Percentiles rank a stretch among this genome's conserved stretches.
Evolutionary conservation across 1,284 basidiomycete species (phyloP).

Genomic region (Bjerkandera adusta): DNA sequence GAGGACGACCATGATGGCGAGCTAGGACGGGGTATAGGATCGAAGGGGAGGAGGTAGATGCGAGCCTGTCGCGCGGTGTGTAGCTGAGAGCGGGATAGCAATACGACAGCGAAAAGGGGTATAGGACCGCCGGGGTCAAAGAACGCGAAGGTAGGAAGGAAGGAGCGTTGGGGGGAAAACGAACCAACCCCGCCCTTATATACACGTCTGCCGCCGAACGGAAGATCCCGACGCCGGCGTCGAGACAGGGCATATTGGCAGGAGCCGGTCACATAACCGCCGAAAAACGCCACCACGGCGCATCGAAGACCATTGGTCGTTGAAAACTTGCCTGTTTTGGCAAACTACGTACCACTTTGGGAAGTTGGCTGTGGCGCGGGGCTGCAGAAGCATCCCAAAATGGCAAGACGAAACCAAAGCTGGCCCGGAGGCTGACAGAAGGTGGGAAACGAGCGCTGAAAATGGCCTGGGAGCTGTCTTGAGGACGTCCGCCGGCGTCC

Average conservation of each 20-base stretch:
- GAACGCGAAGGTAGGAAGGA: constrained; percentile 18
- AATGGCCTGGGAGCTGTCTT: no score
- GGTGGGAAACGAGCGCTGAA: no score
- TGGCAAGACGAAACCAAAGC: no score
- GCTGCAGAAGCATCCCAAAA: no score
- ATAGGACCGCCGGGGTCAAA: constrained; percentile 30
- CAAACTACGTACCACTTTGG: no score
- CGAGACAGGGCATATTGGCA: neutral
- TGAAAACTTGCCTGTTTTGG: no score
- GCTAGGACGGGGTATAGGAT: constrained; percentile 11
- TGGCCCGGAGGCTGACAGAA: no score
- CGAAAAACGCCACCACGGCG: no score
- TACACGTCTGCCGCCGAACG: constrained; percentile 9
- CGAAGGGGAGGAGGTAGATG: constrained; percentile 16
- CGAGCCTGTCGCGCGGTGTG: constrained; percentile 23
- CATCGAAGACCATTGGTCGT: no score
- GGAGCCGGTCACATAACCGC: neutral
- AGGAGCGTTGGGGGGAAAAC: constrained; percentile 19
- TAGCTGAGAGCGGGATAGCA: constrained; percentile 25
- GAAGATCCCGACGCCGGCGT: constrained; percentile 3
- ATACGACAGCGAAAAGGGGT: constrained; percentile 24
- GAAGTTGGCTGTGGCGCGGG: no score
- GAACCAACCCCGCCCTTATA: constrained; percentile 17
- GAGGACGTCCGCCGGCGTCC: no score
- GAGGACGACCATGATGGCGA: constrained; percentile 44